A percentile compares a stretch with the other conserved stretches of the same genome.
These are phyloP conservation scores for Gyromitra esculenta DNA, from an alignment of 2,329 filamentous ascomycete species.

Conservation along the genomic window DNA sequence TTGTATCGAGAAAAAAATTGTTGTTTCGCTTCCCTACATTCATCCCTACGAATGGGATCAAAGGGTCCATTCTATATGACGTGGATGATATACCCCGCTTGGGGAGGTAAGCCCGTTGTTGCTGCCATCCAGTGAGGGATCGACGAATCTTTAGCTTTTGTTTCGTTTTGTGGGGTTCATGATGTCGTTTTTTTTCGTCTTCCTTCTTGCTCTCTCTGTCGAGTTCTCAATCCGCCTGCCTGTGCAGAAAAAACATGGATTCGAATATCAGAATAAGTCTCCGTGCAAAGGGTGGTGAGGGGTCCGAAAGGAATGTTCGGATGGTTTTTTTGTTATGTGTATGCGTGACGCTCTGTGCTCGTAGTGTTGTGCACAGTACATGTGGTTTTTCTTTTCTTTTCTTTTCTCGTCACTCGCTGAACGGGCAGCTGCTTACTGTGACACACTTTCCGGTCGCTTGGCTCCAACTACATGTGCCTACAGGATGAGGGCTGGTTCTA, in stretches of 20 bases:
- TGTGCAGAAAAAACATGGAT: slow-evolving; percentile 9
- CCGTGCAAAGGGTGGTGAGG: not conserved
- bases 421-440: slow-evolving; percentile 2
- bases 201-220: not conserved
- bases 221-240: slow-evolving; percentile 33
- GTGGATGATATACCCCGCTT: slow-evolving; percentile 24
- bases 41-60: not conserved
- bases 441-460: not conserved
- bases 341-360: slow-evolving; percentile 16
- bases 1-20: not conserved
- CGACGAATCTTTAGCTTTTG: slow-evolving; percentile 31
- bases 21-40: slow-evolving; percentile 10
- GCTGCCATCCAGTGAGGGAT: slow-evolving; percentile 9
- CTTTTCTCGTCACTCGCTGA: slow-evolving; percentile 12
- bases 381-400: not conserved
- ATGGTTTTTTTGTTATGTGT: slow-evolving; percentile 33
- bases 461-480: not conserved
- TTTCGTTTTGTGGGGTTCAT: not conserved
- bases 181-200: slow-evolving; percentile 4
- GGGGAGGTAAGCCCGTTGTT: no score
- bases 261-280: slow-evolving; percentile 8
- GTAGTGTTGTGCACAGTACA: not conserved
- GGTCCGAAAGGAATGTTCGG: slow-evolving; percentile 25
- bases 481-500: not conserved
- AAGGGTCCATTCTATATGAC: slow-evolving; percentile 3